Base-by-base conservation (phyloP, 2,329 filamentous ascomycete species). In the Thelonectria blattea region DNA sequence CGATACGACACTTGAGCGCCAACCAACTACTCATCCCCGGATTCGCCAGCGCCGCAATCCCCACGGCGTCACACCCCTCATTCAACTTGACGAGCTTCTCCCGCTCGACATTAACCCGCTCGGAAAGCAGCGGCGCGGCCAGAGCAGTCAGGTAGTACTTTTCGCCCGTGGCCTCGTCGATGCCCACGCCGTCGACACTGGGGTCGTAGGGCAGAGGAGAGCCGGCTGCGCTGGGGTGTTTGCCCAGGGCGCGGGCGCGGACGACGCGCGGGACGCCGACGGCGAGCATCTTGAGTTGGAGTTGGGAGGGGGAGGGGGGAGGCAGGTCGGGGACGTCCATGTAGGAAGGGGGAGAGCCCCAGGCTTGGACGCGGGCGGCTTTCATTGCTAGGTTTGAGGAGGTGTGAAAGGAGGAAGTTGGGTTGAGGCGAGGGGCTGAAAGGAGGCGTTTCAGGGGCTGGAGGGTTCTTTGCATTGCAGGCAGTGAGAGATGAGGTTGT, bases 11-110 rank as follows among this genome's bases (percentile, higher is more conserved):
- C 34, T 46, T 34, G 12, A 63, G 22, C 8, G 54, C 61, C 47
- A 63, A 27, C 61, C 58, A 63, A 20, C 61, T 56, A n/a, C 61
- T 58, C 22, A 54, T 52, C 2, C 41, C 30, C 8, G 61, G 61
- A 17, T 63, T 63, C 11, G 54, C 15, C 2, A 61, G 41, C 9
- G 58, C 61, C 2, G 58, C 61, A 14, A 61, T 51, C 14, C 30
- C 52, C 20, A 63, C 42, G 2, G 61, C 27, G 34, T 63, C 61
- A 14, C 42, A 18, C 8, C 37, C 51, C 2, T 41, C 12, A n/a
- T 53, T 43, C 9, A 63, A 46, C 34, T 61, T 53, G 53, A 60
- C 45, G 7, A 58, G 49, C n/a, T 56, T 48, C 10, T n/a, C 22
- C 4, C 52, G 56, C 6, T 52, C 12, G 17, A 63, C 42, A 27